Evolutionary conservation across 1,284 basidiomycete species (phyloP), one percentile per base, ranked within the genome.

Genomic region (Athelia sp.): DNA sequence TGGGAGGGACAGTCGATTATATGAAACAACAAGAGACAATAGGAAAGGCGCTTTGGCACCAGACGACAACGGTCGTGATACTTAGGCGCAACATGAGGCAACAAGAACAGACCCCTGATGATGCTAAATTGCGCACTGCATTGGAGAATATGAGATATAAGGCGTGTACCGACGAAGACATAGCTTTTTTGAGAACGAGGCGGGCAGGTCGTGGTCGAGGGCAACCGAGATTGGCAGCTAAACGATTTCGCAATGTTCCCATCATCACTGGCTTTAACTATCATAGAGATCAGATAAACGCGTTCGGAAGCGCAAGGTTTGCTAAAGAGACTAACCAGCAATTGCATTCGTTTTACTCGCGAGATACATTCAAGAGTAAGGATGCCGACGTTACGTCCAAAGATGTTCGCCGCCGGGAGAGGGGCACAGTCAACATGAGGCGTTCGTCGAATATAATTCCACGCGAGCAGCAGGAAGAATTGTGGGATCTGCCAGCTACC

Each of bases 61-160:
- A 62, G 23, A 52, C 67, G 24, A 64, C 58, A 9, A 61, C 56
- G 14, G 64, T 68, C 15, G 64, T 69, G 10, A 63, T 68, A 18
- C 45, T 69, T 2, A 43, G 57, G 18, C 15, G 67, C 52, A 69
- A 67, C 56, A 69, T 69, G 68, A 38, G 65, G 17, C 68, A 71
- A 47, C 54, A 42, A 19, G 46, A 45, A 8, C 52, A 54, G 24
- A 14, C 26, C 9, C 4, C 8, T 6, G 45, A 46, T 8, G 51
- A 54, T 45, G 4, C 35, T 3, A 50, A 40, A 19, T 42, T 57
- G 15, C 23, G 53, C 11, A 51, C 35, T 1, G 54, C 54, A 2
- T 36, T 59, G 10, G 44, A 47, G 24, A 57, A 59, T 45, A 57
- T 59, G 56, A 43, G 56, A 22, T 56, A 54, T 44, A 49, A 48